Evolutionary conservation across 805 yeast species (phyloP).

Genomic region (Ogataea angusta): DNA sequence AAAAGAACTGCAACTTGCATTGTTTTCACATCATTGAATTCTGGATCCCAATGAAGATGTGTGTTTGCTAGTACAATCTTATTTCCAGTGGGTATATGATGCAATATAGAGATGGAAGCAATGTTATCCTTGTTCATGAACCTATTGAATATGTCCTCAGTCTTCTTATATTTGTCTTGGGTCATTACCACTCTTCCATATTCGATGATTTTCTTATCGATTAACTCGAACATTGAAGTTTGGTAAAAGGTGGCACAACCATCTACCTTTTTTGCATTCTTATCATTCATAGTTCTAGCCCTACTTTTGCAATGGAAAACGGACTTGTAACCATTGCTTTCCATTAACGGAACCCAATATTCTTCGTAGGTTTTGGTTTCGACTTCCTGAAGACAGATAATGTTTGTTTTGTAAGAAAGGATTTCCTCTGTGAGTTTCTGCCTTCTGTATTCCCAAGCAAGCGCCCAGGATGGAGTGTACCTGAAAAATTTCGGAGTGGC

Average conservation of each 20-base stretch:
- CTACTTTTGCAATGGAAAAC: constrained; percentile 84
- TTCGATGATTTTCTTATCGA: constrained; percentile 74
- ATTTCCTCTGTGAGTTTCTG: constrained; percentile 74
- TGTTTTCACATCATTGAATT: constrained; percentile 90
- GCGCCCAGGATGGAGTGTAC: constrained; percentile 96
- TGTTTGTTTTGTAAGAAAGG: constrained; percentile 60
- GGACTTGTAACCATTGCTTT: constrained; percentile 73
- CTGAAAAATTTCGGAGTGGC: constrained; percentile 91
- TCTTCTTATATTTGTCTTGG: constrained; percentile 82
- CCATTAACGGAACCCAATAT: constrained; percentile 76
- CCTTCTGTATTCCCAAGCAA: constrained; percentile 88
- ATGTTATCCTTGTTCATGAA: constrained; percentile 95
- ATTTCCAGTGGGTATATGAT: constrained; percentile 70
- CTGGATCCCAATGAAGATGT: constrained; percentile 98
- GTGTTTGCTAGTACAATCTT: constrained; percentile 78
- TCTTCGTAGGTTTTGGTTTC: constrained; percentile 85
- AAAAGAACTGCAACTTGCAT: constrained; percentile 90
- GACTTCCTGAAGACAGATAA: constrained; percentile 92
- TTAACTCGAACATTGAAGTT: constrained; percentile 60
- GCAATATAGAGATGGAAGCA: constrained; percentile 73
- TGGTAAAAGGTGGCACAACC: constrained; percentile 96
- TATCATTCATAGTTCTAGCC: constrained; percentile 81
- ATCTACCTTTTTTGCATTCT: constrained; percentile 86
- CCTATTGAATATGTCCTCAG: constrained; percentile 92
- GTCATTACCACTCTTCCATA: constrained; percentile 79